Conservation (phyloP, 2,329 filamentous ascomycete genomes). For the Exophiala sideris region DNA sequence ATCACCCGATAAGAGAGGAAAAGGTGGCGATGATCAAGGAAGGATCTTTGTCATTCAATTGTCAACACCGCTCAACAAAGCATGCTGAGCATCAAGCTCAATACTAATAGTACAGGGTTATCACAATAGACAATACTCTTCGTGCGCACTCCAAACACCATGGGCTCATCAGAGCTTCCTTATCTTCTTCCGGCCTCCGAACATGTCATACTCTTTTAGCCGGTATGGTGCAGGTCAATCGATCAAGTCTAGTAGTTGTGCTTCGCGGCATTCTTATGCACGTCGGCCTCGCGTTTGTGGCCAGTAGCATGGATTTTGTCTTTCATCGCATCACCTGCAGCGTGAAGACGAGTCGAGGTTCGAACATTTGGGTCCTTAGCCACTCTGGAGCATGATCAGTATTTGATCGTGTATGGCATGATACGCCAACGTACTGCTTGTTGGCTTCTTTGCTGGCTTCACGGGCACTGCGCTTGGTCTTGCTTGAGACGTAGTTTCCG, state of each 20-base stretch:
- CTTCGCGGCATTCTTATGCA: conserved; percentile 22
- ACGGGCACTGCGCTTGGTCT: conserved; percentile 19
- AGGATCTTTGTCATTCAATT: not conserved
- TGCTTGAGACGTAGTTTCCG: conserved; percentile 23
- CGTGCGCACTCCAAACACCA: not conserved
- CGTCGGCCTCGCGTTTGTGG: conserved; percentile 20
- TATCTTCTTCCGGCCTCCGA: too few species aligned
- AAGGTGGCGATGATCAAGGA: not conserved
- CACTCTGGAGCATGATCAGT: conserved; percentile 11
- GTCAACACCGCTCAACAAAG: too few species aligned
- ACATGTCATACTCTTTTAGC: not conserved
- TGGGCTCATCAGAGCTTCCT: not conserved
- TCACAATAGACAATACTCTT: conserved; percentile 6
- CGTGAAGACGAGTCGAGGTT: conserved; percentile 16
- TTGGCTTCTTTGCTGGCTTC: conserved; percentile 24
- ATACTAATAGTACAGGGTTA: conserved; percentile 16
- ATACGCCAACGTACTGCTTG: conserved; percentile 15
- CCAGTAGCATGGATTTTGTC: conserved; percentile 20
- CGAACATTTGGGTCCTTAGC: conserved; percentile 25
- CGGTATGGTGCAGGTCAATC: too few species aligned
- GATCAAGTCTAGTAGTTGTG: conserved; percentile 18
- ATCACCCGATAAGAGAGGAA: too few species aligned
- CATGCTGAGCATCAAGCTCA: not conserved
- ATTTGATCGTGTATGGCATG: not conserved
- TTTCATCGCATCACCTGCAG: conserved; percentile 23